Base-by-base conservation (phyloP, 2,329 filamentous ascomycete species). In the Colletotrichum truncatum region DNA sequence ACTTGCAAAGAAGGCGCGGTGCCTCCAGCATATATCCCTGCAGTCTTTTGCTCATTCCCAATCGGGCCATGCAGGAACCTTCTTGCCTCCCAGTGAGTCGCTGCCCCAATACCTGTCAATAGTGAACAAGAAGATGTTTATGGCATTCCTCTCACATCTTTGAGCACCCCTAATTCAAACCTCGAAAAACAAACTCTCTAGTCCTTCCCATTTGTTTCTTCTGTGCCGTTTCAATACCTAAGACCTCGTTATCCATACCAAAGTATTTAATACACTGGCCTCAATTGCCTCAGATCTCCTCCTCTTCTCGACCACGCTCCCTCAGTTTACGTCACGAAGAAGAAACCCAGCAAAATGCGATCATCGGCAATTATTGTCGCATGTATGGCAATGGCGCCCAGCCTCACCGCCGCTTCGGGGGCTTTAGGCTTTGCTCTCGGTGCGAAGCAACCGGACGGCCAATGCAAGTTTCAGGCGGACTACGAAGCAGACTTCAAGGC, bases 401-500 rank as follows among this genome's bases (percentile, higher is more conserved):
- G 70, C 26, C 77, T 85, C 4, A 75, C 82, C 4, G 78, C 81
- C 16, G 75, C 76, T n/a, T 75, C 71, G 9, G 78, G 78, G 8
- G 74, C 71, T 14, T 71, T 91, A 66, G 90, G 90, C 54, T 91
- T 91, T 72, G 84, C 90, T 12, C 81, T 93, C 11, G 90, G 90
- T 66, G 86, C 88, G 71, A 89, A 91, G 75, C 86, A 86, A 68
- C 60, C 83, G 23, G 86, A 88, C 71, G 85, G 84, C 41, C 59
- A 66, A 30, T 93, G 90, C 84, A 93, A 93, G 78, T 78, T 78
- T 36, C 79, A 82, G 43, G 73, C 77, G 46, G 89, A 92, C 76
- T 93, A 90, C 76, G 84, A 87, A 70, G 80, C 79, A 52, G 90
- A 93, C 75, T 91, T 92, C 75, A 83, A 87, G 59, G 83, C 85